Evolutionary conservation across 2,329 filamentous ascomycete species (phyloP), one percentile per base, ranked within the genome.

Genomic region (Fusarium penzigii): DNA sequence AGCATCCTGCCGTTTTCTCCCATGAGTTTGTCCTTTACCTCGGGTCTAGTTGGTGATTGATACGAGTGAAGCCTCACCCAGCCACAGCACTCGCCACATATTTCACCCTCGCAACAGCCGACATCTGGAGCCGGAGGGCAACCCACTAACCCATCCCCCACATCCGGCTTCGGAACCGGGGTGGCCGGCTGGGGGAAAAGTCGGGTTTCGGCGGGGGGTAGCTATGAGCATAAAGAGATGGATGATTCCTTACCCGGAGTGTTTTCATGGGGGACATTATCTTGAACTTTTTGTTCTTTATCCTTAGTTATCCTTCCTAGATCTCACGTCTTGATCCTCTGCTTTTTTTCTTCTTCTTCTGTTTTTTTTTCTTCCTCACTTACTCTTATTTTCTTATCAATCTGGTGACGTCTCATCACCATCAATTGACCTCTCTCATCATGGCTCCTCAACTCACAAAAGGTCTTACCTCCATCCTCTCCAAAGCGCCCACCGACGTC

Each of bases 401-500:
- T 36, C 13, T 11, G 32, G 32, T 36, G 13, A 36, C 46, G n/a
- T 29, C n/a, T 41, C 42, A 42, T 29, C 12, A 10, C 7, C 10
- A 3, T 46, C 36, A 36, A 29, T 32, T 6, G 39, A 17, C 39
- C 13, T 1, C 42, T 34, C 17, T 16, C 40, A 53, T 38, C 52
- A 63, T 65, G 60, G 47, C 61, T 51, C 53, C 51, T 46, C 59
- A 55, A 17, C 51, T 65, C 32, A 58, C 65, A 52, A 63, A 63
- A 39, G 90, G 90, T 66, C 78, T 93, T 57, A 84, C 86, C 62
- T 82, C 87, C 66, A 85, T 96, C 62, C 85, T 96, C 54, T 75
- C 86, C 65, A 96, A 94, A 72, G 76, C 85, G 20, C 88, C 91
- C 39, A 83, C 86, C 59, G 92, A 97, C 75, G 83, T 91, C 40